These are phyloP conservation scores for Aspergillus japonicus DNA, from an alignment of 2,329 filamentous ascomycete genomes.

Conservation along the genomic window DNA sequence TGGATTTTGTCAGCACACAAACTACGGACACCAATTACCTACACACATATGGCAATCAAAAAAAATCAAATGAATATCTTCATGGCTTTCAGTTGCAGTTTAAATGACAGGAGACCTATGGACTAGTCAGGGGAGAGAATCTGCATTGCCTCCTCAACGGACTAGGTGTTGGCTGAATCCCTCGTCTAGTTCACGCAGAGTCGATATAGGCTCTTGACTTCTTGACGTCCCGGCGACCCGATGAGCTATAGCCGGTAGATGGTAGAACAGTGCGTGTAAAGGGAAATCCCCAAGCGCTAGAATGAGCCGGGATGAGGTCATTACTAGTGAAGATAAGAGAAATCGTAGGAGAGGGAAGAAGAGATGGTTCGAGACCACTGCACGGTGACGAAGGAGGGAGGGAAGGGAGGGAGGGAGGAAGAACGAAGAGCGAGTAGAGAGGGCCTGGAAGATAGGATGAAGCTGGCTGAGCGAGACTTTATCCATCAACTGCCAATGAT, in stretches of 20 bases:
- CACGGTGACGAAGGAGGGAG: neutral
- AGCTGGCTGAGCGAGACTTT: no score
- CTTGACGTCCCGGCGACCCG: no score
- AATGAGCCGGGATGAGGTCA: neutral
- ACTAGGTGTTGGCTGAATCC: no score
- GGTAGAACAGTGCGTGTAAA: neutral
- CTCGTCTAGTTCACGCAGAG: no score
- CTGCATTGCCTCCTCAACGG: no score
- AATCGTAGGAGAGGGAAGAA: neutral
- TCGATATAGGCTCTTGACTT: no score
- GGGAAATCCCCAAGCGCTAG: neutral
- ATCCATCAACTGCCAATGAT: no score
- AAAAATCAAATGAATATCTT: neutral
- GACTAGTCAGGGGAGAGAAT: neutral
- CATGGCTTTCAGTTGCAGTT: neutral
- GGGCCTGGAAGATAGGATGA: no score
- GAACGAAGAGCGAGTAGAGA: neutral
- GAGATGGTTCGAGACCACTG: neutral
- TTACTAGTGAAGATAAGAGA: neutral
- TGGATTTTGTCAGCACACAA: neutral
- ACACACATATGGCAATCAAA: neutral
- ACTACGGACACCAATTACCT: no score
- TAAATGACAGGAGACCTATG: neutral
- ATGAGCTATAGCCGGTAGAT: neutral
- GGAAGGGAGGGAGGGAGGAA: neutral